Percentiles rank a stretch among this genome's conserved stretches.
phyloP scores from a whole-genome alignment of 805 yeast genomes.

The Diddensiella santjacobensis region DNA sequence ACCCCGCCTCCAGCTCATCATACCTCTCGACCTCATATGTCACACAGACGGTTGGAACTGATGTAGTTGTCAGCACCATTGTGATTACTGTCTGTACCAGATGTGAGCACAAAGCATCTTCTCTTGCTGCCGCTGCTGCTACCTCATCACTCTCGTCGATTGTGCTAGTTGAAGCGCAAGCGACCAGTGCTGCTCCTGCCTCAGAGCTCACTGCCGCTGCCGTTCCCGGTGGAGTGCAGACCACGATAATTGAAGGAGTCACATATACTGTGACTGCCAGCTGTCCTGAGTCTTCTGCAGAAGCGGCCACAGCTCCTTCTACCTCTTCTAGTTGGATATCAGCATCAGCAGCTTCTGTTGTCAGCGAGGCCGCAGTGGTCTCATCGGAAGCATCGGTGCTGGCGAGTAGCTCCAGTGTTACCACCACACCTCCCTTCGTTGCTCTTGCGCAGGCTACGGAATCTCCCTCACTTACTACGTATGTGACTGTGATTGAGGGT shows the following conservation, averaged over 20 bases:
- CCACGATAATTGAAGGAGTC: slow-evolving; percentile 2
- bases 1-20: not conserved
- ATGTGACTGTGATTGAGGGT: not conserved
- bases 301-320: slow-evolving; percentile 4
- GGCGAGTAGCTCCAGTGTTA: not conserved
- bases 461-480: not conserved
- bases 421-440: no score
- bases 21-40: slow-evolving; percentile 6
- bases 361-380: not conserved
- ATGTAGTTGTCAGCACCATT: slow-evolving; percentile 6
- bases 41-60: slow-evolving; percentile 5
- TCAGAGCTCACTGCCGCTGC: slow-evolving; percentile 1
- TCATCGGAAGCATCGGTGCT: not conserved
- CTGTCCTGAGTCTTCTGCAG: slow-evolving; percentile 1
- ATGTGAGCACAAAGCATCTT: slow-evolving; percentile 2
- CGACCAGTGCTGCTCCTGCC: slow-evolving; percentile 2
- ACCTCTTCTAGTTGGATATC: not conserved
- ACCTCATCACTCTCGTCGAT: no score
- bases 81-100: slow-evolving; percentile 11
- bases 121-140: slow-evolving; percentile 6
- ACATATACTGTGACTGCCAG: slow-evolving; percentile 9
- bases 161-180: not conserved
- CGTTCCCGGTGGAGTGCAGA: not conserved
- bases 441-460: no score
- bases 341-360: slow-evolving; percentile 3